Conservation (phyloP, 345 rosid species). For the Eucalyptus viminalis region DNA sequence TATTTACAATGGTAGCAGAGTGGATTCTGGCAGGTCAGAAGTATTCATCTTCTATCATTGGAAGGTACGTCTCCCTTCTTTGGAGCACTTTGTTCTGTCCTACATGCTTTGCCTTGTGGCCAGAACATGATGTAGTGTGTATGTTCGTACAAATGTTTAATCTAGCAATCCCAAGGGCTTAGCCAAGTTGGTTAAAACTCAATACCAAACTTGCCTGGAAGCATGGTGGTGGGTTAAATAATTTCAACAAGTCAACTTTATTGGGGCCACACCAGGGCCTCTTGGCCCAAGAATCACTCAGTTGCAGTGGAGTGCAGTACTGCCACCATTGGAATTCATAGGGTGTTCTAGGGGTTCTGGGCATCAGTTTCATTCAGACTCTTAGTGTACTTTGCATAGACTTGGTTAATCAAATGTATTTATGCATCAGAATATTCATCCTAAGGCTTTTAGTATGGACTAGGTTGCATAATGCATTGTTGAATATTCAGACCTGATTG, state of each 20-base stretch:
- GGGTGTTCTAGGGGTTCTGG: not conserved
- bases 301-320: not conserved
- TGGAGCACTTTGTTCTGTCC: not conserved
- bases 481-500: not conserved
- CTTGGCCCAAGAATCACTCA: not conserved
- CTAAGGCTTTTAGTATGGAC: not conserved
- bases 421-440: not conserved
- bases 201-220: not conserved
- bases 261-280: not conserved
- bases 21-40: constrained; percentile 70
- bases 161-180: not conserved
- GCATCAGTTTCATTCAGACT: not conserved
- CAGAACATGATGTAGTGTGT: not conserved
- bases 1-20: constrained; percentile 89
- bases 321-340: not conserved
- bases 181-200: not conserved
- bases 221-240: not conserved
- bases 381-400: not conserved
- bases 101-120: not conserved
- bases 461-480: not conserved
- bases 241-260: not conserved
- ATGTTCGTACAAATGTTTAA: not conserved
- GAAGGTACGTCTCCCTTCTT: constrained; percentile 31
- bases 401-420: not conserved
- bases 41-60: constrained; percentile 56